Evolutionary conservation across 441 rosid genomes (phyloP), one percentile per base, ranked within the genome.

Genomic region (Capsella rubella): DNA sequence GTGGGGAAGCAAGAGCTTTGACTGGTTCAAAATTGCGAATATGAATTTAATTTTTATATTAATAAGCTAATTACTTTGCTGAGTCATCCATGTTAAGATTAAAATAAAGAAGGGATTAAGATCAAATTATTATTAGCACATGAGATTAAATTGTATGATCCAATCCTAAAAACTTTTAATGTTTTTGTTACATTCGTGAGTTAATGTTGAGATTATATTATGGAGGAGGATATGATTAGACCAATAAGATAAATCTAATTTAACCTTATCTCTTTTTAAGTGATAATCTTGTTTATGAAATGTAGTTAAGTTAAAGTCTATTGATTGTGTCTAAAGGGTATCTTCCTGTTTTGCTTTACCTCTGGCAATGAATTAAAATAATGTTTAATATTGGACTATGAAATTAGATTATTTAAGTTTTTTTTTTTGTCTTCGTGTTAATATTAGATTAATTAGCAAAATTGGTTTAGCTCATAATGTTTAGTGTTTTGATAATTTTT

Each of bases 1-100:
- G 77, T 66, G 77, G 51, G 72, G 35, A 73, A 73, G 77, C 72
- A 73, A 73, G 35, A 56, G 39, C 71, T 73, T 65, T 73, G 77
- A 65, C 67, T 39, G 72, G 72, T 65, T 29, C 72, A 73, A 65
- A 57, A 65, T 21, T 73, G 42, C 13, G 42, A 39, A 39, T 39
- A 39, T 10, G 5, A 5, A 39, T 39, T 39, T 39, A 3, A 10
- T 9, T 15, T 56, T 55, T 45, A 8, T 46, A 39, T 64, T 64
- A 9, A 56, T 55, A 9, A 53, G 11, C 62, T 10, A 6, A 31
- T 46, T 32, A 73, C 21, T 62, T 31, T 42, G 64, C n/a, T 64
- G 63, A 62, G 63, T 43, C 53, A 67, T 52, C 7, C 52, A 65
- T 51, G 7, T 18, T 50, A 1, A 8, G 25, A 2, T 34, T 34